phyloP scores from a whole-genome alignment of 306 rosid genomes.

The Myrica gale region DNA sequence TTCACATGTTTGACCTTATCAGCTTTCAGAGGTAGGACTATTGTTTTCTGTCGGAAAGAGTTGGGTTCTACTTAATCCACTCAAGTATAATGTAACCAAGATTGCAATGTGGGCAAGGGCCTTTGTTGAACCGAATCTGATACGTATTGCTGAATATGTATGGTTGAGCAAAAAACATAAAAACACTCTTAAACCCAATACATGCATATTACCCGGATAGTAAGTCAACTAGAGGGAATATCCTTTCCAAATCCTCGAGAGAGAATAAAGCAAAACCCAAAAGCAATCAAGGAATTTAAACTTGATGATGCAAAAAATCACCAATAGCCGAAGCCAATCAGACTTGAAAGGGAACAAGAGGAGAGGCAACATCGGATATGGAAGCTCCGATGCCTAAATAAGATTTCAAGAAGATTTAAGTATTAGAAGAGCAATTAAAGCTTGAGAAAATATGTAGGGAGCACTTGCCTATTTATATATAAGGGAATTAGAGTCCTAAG shows the following conservation, averaged over 20 bases:
- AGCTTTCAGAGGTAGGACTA: constrained; percentile 62
- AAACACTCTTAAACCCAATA: constrained; percentile 88
- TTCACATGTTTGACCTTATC: constrained; percentile 63
- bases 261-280: background rate
- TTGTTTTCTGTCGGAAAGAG: constrained; percentile 37
- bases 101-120: constrained; percentile 62
- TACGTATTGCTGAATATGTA: constrained; percentile 78
- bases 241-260: background rate
- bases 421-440: too few species aligned
- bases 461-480: too few species aligned
- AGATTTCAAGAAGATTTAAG: too few species aligned
- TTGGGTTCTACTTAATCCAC: constrained; percentile 71
- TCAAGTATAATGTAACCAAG: constrained; percentile 82
- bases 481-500: too few species aligned
- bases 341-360: too few species aligned
- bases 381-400: too few species aligned
- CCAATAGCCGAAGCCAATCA: too few species aligned
- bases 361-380: too few species aligned
- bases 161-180: constrained; percentile 60
- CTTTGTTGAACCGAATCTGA: constrained; percentile 61
- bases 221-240: background rate
- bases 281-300: too few species aligned
- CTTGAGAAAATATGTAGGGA: too few species aligned
- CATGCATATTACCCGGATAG: constrained; percentile 46
- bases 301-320: too few species aligned